Conservation (phyloP, 495 filamentous ascomycete species). For the Cladorrhinum samala region DNA sequence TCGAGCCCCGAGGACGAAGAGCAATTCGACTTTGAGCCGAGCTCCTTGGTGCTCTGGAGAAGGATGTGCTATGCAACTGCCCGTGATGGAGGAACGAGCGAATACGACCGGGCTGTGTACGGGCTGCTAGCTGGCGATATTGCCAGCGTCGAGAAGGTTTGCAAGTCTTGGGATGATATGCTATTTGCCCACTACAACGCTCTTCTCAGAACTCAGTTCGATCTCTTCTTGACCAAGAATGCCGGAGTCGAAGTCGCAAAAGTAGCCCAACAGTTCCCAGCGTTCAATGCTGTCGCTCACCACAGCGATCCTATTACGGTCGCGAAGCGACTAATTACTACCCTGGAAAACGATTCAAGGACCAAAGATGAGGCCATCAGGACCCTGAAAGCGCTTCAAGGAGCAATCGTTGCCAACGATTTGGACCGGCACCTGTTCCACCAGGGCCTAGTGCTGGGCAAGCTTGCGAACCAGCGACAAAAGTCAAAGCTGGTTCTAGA, state of each 20-base stretch:
- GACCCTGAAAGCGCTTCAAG: slow-evolving; percentile 60
- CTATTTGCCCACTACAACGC: slow-evolving; percentile 88
- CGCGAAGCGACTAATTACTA: slow-evolving; percentile 44
- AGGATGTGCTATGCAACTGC: slow-evolving; percentile 75
- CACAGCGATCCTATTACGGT: slow-evolving; percentile 46
- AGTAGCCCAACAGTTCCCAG: slow-evolving; percentile 38
- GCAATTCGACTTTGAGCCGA: slow-evolving; percentile 34
- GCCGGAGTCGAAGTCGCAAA: slow-evolving; percentile 36
- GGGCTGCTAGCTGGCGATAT: slow-evolving; percentile 80
- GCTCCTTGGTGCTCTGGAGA: slow-evolving; percentile 63
- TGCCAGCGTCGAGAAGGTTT: slow-evolving; percentile 66
- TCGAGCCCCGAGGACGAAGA: slow-evolving; percentile 36
- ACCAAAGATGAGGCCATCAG: slow-evolving; percentile 44
- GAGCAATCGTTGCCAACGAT: slow-evolving; percentile 54
- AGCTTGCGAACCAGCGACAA: slow-evolving; percentile 43
- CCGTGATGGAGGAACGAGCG: slow-evolving; percentile 56
- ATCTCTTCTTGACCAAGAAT: slow-evolving; percentile 49
- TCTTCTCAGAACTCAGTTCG: slow-evolving; percentile 64
- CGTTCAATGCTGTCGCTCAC: slow-evolving; percentile 46
- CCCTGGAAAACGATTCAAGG: slow-evolving; percentile 41
- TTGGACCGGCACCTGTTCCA: slow-evolving; percentile 51
- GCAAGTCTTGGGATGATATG: slow-evolving; percentile 78
- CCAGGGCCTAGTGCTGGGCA: slow-evolving; percentile 51
- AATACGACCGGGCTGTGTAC: slow-evolving; percentile 85
- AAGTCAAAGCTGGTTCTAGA: slow-evolving; percentile 47